Conservation (phyloP, 148 eudicot genomes). For the Fallopia convolvulus region DNA sequence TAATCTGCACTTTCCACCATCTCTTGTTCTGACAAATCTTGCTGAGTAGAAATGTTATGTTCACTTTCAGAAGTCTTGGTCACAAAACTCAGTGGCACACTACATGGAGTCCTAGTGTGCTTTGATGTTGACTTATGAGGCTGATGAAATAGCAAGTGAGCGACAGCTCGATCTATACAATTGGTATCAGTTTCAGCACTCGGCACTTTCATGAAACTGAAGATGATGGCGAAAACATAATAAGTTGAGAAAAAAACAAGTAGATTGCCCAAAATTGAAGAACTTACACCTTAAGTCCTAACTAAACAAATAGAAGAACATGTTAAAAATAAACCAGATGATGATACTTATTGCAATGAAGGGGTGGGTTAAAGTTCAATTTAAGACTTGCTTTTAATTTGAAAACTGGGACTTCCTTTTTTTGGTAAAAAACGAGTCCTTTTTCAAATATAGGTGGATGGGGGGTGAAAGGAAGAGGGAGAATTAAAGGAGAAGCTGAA, state of each 20-base stretch:
- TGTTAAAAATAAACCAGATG: too few species aligned
- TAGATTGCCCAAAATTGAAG: background rate
- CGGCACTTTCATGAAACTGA: constrained; percentile 31
- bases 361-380: too few species aligned
- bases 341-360: too few species aligned
- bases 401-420: too few species aligned
- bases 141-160: constrained; percentile 73
- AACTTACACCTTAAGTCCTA: background rate
- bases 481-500: too few species aligned
- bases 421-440: too few species aligned
- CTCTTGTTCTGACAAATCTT: constrained; percentile 16
- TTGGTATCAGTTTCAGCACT: constrained; percentile 58
- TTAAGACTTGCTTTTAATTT: too few species aligned
- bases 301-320: background rate
- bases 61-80: constrained; percentile 24
- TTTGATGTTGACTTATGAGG: constrained; percentile 39
- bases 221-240: background rate
- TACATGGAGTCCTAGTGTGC: constrained; percentile 35
- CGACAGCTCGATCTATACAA: constrained; percentile 67
- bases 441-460: too few species aligned
- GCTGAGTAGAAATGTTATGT: constrained; percentile 17
- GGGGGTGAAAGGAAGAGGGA: too few species aligned
- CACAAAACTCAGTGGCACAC: constrained; percentile 19
- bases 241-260: background rate
- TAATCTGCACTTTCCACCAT: constrained; percentile 22